Evolutionary conservation across 2,329 filamentous ascomycete genomes (phyloP), one percentile per base, ranked within the genome.

Genomic region (Hypoxylon sp.): DNA sequence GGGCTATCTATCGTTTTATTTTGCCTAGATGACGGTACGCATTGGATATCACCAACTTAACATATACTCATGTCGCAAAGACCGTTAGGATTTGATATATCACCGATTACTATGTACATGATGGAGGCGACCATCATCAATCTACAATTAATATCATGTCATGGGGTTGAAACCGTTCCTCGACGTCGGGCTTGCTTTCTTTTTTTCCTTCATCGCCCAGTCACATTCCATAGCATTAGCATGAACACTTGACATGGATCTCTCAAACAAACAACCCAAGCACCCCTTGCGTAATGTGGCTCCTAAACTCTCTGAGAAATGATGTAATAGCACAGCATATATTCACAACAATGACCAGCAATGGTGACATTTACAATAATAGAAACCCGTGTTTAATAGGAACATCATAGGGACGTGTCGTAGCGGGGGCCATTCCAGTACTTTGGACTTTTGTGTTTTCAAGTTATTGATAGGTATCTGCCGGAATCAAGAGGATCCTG

Each of bases 131-230:
- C 14, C 39, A 11, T 22, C 8, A 44, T 22, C 6, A 31, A 31
- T 44, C 39, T 44, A 17, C n/a, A 22, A 22, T 44, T 39, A 13
- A 55, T 26, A 37, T 22, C 31, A 24, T 19, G 9, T 14, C 17
- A 53, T 53, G 31, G 50, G 14, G 29, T 53, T 37, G 31, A 39
- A 53, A 53, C 31, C 2, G 19, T 39, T 17, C 46, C 19, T n/a
- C 33, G 13, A 37, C 37, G 10, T 53, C 39, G 31, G 31, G 22
- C 4, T 53, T 53, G 50, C 13, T 39, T 17, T 22, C 19, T 33
- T 11, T 42, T 8, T 22, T 22, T 22, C 19, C 19, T 22, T 22
- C 19, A 22, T 22, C 19, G 19, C 19, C 19, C 19, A 17, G 37
- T 8, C 37, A 5, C 8, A 31, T 22, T n/a, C n/a, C n/a, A n/a